These are phyloP conservation scores for Paramecium sexaurelia DNA, from an alignment of 73 alveolate species.

Conservation along the genomic window DNA sequence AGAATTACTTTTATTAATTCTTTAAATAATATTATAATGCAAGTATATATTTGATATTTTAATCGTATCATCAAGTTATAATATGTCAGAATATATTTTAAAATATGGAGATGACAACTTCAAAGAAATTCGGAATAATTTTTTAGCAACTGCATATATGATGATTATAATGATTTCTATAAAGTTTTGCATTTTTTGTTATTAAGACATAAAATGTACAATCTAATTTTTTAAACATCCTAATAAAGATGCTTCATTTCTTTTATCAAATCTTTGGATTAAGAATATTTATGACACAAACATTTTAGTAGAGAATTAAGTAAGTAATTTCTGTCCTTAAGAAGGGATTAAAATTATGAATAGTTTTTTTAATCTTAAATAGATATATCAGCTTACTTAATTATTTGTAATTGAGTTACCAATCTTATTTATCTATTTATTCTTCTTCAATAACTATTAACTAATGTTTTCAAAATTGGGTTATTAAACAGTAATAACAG, in stretches of 20 bases:
- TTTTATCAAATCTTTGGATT: constrained; percentile 7
- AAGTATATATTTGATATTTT: not conserved
- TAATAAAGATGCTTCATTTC: not conserved
- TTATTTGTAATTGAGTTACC: not conserved
- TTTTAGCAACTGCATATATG: not conserved
- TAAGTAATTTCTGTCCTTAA: constrained; percentile 10
- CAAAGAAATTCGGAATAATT: not conserved
- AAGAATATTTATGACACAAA: not conserved
- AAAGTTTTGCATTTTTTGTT: not conserved
- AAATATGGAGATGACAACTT: not conserved
- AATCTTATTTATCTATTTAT: not conserved
- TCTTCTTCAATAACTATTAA: not conserved
- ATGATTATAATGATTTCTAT: not conserved
- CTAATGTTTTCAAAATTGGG: not conserved
- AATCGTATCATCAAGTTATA: not conserved
- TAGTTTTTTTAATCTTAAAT: not conserved
- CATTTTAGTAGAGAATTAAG: not conserved
- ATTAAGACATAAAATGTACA: not conserved
- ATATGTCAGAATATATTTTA: not conserved
- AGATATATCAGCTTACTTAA: not conserved
- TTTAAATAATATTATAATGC: not conserved
- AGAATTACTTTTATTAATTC: not conserved
- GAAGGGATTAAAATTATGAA: not conserved
- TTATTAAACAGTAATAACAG: not conserved
- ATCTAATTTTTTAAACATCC: not conserved